Percentiles rank a stretch among this genome's conserved stretches.
These are phyloP conservation scores for Hyaloscypha variabilis DNA, from an alignment of 495 filamentous ascomycete species.

Conservation along the genomic window DNA sequence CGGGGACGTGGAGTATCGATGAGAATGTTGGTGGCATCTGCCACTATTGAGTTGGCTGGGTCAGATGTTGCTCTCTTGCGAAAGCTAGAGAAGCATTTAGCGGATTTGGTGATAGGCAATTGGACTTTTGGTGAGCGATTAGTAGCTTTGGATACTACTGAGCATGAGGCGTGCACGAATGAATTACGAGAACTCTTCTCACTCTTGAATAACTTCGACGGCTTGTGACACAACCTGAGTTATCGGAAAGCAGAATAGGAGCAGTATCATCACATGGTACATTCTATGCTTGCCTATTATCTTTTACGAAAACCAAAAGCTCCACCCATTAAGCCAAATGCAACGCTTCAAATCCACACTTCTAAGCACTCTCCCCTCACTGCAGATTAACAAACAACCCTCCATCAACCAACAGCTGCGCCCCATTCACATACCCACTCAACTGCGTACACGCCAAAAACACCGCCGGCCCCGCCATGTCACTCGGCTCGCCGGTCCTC, in stretches of 20 bases:
- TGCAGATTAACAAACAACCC: constrained; percentile 66
- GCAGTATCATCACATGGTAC: background rate
- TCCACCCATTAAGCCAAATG: background rate
- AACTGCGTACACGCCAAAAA: constrained; percentile 80
- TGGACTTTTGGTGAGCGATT: background rate
- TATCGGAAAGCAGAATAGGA: no score
- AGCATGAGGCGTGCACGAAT: background rate
- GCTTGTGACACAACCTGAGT: no score
- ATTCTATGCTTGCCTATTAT: background rate
- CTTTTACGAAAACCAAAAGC: background rate
- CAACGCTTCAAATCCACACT: background rate
- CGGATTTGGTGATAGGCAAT: background rate
- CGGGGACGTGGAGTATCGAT: constrained; percentile 83
- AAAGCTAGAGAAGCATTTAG: background rate
- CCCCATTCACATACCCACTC: constrained; percentile 80
- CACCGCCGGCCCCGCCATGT: constrained; percentile 82
- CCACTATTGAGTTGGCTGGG: constrained; percentile 42
- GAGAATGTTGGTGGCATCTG: constrained; percentile 80
- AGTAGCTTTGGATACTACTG: background rate
- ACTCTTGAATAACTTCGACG: no score
- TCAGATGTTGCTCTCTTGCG: background rate
- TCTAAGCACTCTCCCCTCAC: constrained; percentile 23
- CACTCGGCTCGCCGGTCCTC: constrained; percentile 64
- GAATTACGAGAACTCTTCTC: background rate
- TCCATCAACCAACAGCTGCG: constrained; percentile 86